Evolutionary conservation across 208 protist genomes (phyloP), one percentile per base, ranked within the genome.

Genomic region (Trypanosoma platydactyli): DNA sequence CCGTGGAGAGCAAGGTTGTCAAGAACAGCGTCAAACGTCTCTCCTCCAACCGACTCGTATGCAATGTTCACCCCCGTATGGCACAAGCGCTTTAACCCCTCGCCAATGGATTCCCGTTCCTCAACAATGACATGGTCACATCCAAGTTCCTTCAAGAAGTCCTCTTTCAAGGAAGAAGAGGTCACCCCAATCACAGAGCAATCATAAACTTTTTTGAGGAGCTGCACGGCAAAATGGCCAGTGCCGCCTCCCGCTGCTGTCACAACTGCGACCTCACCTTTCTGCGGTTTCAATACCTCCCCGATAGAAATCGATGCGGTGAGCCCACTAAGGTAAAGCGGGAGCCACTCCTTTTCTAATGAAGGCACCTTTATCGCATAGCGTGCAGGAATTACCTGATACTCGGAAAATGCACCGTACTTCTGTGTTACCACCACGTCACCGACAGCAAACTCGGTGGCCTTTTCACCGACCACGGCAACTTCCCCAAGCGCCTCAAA

Each of bases 11-110:
- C 77, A 44, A 97, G 69, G 40, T 64, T 77, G 29, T 85, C 62
- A 18, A 95, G 63, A 16, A 88, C 71, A 13, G 62, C 62, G 12
- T 97, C 79, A 25, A 96, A 82, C 35, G 87, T 80, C 12, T 78
- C 74, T 16, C 93, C 93, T n/a, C 93, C 93, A 13, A 97, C 91
- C 4, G 86, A 91, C 77, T 97, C 93, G 79, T 96, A 97, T 41
- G 89, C 89, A 50, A 96, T 46, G 50, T 94, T 88, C 29, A 87
- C 72, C n/a, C 93, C 93, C n/a, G 62, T 81, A 20, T 84, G 86
- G 58, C 73, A 86, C 50, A 77, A 42, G 13, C 29, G 55, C 40
- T 65, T 64, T 16, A 95, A 40, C 27, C 70, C 76, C 18, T 63
- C 38, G 40, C 56, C 33, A 63, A 75, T 60, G 25, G 71, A 62